Evolutionary conservation across 2,329 filamentous ascomycete genomes (phyloP), one percentile per base, ranked within the genome.

Genomic region (Arthrocladium fulminans): DNA sequence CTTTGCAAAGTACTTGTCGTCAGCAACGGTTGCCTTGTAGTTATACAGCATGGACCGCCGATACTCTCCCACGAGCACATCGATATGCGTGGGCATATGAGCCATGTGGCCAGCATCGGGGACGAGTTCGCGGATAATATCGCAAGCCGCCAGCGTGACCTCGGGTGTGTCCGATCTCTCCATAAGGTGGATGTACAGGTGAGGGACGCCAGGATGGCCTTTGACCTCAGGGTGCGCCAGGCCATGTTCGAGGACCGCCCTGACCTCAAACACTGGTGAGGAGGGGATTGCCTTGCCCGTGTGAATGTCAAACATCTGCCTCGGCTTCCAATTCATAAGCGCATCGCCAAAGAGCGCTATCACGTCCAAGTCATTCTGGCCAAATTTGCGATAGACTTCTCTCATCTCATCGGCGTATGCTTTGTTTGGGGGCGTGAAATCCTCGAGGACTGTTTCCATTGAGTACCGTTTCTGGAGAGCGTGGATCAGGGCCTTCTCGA

Each of bases 71-170:
- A 81, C 76, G 0, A 88, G 73, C 9, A 86, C 75, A 61, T 89
- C 84, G 29, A 89, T 69, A 62, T 90, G 86, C 0, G 80, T 80
- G 0, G 85, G 84, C 86, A 90, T 89, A 59, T 88, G 84, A 34
- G 80, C 72, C 0, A 86, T 66, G 61, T 88, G 84, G 1, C 83
- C 84, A 0, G 78, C 73, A 60, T 87, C 83, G 0, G 83, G 83
- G 0, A 83, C 76, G 1, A 87, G 71, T 8, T 70, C 72, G 19
- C 83, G 78, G 9, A 88, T 71, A 17, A 59, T 65, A 57, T 87
- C 74, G 3, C 82, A 82, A 0, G 75, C 70, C 0, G 74, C 67
- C 13, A 86, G 62, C 1, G 80, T 84, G 1, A 65, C 61, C 60
- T 86, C 84, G 0, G 84, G 84, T 0, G 68, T 73, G 0, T 70